A percentile compares a stretch with the other conserved stretches of the same genome.
phyloP scores from a whole-genome alignment of 345 rosid genomes.

The Bruguiera parviflora region DNA sequence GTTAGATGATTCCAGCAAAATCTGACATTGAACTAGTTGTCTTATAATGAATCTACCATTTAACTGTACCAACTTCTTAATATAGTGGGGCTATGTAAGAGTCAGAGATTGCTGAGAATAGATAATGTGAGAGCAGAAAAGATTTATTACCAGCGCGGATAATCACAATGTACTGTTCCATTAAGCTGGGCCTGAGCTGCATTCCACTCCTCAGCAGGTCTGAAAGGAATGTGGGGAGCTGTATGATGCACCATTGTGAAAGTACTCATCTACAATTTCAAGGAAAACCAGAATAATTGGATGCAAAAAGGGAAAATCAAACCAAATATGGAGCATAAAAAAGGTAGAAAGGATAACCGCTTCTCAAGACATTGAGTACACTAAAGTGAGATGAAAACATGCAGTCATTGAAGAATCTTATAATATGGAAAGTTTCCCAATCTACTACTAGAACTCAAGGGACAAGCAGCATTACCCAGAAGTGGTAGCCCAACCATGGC shows the following conservation, averaged over 20 bases:
- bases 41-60: constrained; percentile 1
- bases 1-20: neutral
- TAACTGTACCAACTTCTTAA: neutral
- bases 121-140: neutral
- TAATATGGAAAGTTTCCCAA: too few relatives aligned
- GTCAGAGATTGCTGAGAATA: neutral
- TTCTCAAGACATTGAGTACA: too few relatives aligned
- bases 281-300: constrained; percentile 10
- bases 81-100: constrained; percentile 8
- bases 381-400: too few relatives aligned
- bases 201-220: constrained; percentile 71
- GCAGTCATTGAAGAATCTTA: too few relatives aligned
- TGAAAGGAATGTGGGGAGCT: constrained; percentile 92
- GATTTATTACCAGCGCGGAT: constrained; percentile 62
- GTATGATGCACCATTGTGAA: constrained; percentile 98
- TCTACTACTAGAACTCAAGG: too few relatives aligned
- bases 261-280: constrained; percentile 74
- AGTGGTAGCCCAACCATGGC: constrained; percentile 97
- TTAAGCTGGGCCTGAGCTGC: constrained; percentile 87
- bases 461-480: constrained; percentile 59
- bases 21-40: neutral
- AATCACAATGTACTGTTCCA: constrained; percentile 93
- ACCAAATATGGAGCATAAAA: neutral
- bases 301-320: neutral
- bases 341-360: neutral